Evolutionary conservation across 768 basidiomycete species (phyloP), one percentile per base, ranked within the genome.

Genomic region (Hemileccinum rubropunctum): DNA sequence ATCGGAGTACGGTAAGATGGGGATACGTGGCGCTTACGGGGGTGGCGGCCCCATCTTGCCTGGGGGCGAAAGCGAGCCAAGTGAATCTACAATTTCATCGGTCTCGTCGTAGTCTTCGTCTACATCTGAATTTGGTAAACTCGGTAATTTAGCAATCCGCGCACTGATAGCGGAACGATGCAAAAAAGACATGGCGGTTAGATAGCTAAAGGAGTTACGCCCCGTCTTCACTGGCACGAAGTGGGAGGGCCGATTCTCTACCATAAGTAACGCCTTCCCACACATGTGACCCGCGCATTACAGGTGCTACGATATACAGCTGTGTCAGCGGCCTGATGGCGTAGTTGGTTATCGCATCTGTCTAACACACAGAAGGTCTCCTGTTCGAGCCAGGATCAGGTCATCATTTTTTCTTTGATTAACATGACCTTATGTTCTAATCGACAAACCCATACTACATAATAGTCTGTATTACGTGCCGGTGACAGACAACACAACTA

Each of bases 121-220:
- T n/a, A 69, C 76, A 10, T 61, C 61, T 34, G 68, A 51, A 2
- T 68, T 61, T 13, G 79, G 81, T n/a, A 84, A 57, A 6, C 65
- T 57, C 6, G 90, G 90, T n/a, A 94, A 68, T 60, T 85, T 91
- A 4, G 87, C 75, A 34, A 92, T 73, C 35, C 88, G 79, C 3
- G 89, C 83, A 54, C 79, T 79, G 51, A 95, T 75, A 10, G 92
- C 82, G 53, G 88, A 88, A 48, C 88, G 86, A 63, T 84, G 82
- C 5, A 93, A 71, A 58, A 82, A 71, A 13, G 86, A 88, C 86
- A 90, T 88, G 33, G 20, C 42, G 39, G 26, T 38, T 20, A 10
- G 36, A 17, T 23, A 23, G 23, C 23, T 23, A 23, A 23, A 23
- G 23, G n/a, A n/a, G n/a, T n/a, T n/a, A n/a, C n/a, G n/a, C n/a